phyloP scores from a whole-genome alignment of 352 stramenopile species.

The Globisporangium paroecandrum region DNA sequence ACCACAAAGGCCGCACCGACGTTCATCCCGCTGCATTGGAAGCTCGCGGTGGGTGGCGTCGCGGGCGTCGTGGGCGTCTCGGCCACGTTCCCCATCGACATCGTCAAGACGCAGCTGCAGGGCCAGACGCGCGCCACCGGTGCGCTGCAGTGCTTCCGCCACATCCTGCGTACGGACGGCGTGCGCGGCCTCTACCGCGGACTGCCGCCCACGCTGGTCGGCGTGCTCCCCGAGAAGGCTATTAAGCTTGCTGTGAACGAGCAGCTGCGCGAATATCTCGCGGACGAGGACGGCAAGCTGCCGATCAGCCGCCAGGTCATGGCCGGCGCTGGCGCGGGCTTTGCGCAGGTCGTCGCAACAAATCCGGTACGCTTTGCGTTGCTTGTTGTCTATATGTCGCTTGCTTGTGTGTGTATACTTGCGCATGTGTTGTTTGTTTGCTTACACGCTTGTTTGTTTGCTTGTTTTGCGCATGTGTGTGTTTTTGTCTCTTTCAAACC shows the following conservation, averaged over 20 bases:
- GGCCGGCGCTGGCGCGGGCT: conserved; percentile 62
- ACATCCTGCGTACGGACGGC: conserved; percentile 71
- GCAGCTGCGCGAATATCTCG: conserved; percentile 72
- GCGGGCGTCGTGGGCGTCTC: conserved; percentile 82
- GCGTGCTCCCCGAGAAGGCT: conserved; percentile 86
- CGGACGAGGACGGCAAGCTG: conserved; percentile 61
- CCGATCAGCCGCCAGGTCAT: conserved; percentile 60
- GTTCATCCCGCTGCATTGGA: conserved; percentile 71
- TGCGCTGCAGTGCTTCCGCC: conserved; percentile 62
- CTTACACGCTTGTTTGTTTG: background rate
- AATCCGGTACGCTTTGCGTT: conserved; percentile 56
- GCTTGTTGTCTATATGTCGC: conserved; percentile 1
- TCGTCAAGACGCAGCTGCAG: conserved; percentile 92
- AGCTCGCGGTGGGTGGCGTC: conserved; percentile 83
- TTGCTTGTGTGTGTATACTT: background rate
- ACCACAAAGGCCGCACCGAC: conserved; percentile 14
- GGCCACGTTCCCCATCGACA: conserved; percentile 90
- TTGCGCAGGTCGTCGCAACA: conserved; percentile 81
- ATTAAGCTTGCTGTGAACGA: conserved; percentile 93
- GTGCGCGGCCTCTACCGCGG: conserved; percentile 72
- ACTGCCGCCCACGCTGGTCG: conserved; percentile 73
- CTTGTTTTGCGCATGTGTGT: background rate
- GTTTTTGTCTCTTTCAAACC: background rate
- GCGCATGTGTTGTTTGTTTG: conserved; percentile 1
- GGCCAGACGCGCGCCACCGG: conserved; percentile 53